A percentile compares a stretch with the other conserved stretches of the same genome.
phyloP scores from a whole-genome alignment of 768 basidiomycete genomes.

The Royoungia palumana region DNA sequence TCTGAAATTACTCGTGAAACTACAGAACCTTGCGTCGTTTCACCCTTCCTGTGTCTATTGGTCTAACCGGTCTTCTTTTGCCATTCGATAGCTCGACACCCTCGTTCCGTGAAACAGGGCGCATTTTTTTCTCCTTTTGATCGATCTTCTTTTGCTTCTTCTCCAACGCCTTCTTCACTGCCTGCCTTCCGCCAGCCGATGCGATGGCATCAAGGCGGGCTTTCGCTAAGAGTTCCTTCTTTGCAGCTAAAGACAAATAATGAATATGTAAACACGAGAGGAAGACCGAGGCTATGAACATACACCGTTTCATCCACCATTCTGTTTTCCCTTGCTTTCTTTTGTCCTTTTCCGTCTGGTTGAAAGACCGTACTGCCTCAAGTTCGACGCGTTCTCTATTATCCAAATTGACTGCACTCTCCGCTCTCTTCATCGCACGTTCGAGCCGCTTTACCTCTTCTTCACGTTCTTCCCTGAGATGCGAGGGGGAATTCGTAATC shows the following conservation, averaged over 20 bases:
- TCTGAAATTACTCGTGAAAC: background rate
- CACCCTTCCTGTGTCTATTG: slow-evolving; percentile 4
- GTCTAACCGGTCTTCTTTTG: slow-evolving; percentile 13
- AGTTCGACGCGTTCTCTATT: slow-evolving; percentile 66
- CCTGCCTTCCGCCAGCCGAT: slow-evolving; percentile 68
- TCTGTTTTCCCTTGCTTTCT: slow-evolving; percentile 70
- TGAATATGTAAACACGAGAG: background rate
- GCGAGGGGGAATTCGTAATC: slow-evolving; percentile 55
- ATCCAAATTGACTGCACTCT: slow-evolving; percentile 75
- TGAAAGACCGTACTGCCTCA: slow-evolving; percentile 51
- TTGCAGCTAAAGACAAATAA: slow-evolving; percentile 53
- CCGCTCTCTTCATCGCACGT: slow-evolving; percentile 66
- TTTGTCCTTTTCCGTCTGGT: slow-evolving; percentile 54
- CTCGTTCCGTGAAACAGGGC: slow-evolving; percentile 53
- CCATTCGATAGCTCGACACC: slow-evolving; percentile 8
- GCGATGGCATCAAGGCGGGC: slow-evolving; percentile 81
- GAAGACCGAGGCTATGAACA: slow-evolving; percentile 17
- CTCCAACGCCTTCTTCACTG: slow-evolving; percentile 84
- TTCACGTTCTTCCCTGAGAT: slow-evolving; percentile 57
- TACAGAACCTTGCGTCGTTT: slow-evolving; percentile 27
- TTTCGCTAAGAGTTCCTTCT: slow-evolving; percentile 67
- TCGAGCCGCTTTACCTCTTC: slow-evolving; percentile 71
- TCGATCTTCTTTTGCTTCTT: slow-evolving; percentile 84
- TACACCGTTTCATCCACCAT: slow-evolving; percentile 86
- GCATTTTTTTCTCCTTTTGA: slow-evolving; percentile 85